phyloP scores from a whole-genome alignment of 1,284 basidiomycete genomes.

The Trichosporon sp. region DNA sequence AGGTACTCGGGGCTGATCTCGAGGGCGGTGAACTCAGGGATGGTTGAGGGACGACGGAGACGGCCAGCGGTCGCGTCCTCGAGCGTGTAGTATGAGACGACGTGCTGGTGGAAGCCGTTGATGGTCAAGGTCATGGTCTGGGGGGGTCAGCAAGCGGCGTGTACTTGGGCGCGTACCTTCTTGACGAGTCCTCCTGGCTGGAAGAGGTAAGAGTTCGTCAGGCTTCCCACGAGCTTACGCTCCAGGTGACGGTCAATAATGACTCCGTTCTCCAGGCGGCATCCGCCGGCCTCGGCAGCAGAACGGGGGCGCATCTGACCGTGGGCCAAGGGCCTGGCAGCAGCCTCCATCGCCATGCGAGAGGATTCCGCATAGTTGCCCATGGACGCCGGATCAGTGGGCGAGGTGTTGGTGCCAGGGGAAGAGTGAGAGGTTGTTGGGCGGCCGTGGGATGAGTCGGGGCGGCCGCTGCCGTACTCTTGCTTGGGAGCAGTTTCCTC shows the following conservation, averaged over 20 bases:
- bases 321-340: slow-evolving; percentile 27
- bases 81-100: slow-evolving; percentile 94
- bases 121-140: slow-evolving; percentile 92
- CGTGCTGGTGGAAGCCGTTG: slow-evolving; percentile 81
- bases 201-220: slow-evolving; percentile 90
- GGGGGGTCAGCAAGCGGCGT: not conserved
- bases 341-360: slow-evolving; percentile 32
- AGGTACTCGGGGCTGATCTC: slow-evolving; percentile 87
- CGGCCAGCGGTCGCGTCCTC: slow-evolving; percentile 87
- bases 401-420: slow-evolving; percentile 25
- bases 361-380: slow-evolving; percentile 30
- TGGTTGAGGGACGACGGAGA: slow-evolving; percentile 80
- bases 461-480: slow-evolving; percentile 26
- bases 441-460: slow-evolving; percentile 26
- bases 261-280: slow-evolving; percentile 33
- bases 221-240: slow-evolving; percentile 77
- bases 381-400: slow-evolving; percentile 12
- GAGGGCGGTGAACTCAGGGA: slow-evolving; percentile 82
- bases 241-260: slow-evolving; percentile 58
- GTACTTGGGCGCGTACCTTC: slow-evolving; percentile 65
- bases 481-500: slow-evolving; percentile 25
- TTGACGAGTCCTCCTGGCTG: slow-evolving; percentile 89
- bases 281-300: slow-evolving; percentile 34
- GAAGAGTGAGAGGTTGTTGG: slow-evolving; percentile 30
- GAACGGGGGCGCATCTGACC: slow-evolving; percentile 33